These are phyloP conservation scores for Umbelopsis sp. DNA, from an alignment of 192 early-diverging fungal species.

Conservation along the genomic window DNA sequence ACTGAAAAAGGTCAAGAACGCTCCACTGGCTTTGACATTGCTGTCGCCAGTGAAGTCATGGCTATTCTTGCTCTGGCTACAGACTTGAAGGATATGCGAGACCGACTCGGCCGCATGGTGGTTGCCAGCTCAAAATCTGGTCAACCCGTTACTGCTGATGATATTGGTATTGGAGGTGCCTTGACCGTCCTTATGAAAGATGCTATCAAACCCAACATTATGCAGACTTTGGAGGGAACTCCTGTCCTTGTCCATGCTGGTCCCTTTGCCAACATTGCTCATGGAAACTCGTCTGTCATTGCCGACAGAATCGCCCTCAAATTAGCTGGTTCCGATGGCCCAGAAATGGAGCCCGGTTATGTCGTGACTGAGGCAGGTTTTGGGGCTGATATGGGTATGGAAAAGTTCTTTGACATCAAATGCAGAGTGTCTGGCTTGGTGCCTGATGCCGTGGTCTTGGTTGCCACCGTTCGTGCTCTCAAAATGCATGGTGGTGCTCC, in stretches of 20 bases:
- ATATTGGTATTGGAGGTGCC: constrained; percentile 94
- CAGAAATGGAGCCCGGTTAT: constrained; percentile 69
- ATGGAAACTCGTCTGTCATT: constrained; percentile 95
- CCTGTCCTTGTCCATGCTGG: constrained; percentile 99
- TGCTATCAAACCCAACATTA: constrained; percentile 97
- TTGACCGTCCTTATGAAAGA: constrained; percentile 98
- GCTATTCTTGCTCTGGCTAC: constrained; percentile 94
- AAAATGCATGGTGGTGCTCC: constrained; percentile 99
- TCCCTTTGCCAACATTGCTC: constrained; percentile 99
- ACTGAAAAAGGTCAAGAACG: constrained; percentile 89
- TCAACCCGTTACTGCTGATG: constrained; percentile 91
- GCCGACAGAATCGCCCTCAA: constrained; percentile 97
- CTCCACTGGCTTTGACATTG: constrained; percentile 95
- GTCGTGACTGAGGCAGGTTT: constrained; percentile 99
- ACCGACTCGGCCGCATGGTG: constrained; percentile 92
- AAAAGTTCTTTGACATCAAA: constrained; percentile 99
- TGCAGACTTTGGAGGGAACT: constrained; percentile 99
- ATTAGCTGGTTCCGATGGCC: constrained; percentile 75
- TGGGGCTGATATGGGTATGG: constrained; percentile 99
- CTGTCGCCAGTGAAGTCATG: constrained; percentile 99
- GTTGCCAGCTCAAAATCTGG: constrained; percentile 84
- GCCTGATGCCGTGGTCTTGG: constrained; percentile 91
- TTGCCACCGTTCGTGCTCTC: constrained; percentile 91
- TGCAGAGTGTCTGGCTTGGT: constrained; percentile 87
- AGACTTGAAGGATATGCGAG: constrained; percentile 89